These are phyloP conservation scores for Picea sitchensis DNA, from an alignment of 75 land plant species.

Conservation along the genomic window DNA sequence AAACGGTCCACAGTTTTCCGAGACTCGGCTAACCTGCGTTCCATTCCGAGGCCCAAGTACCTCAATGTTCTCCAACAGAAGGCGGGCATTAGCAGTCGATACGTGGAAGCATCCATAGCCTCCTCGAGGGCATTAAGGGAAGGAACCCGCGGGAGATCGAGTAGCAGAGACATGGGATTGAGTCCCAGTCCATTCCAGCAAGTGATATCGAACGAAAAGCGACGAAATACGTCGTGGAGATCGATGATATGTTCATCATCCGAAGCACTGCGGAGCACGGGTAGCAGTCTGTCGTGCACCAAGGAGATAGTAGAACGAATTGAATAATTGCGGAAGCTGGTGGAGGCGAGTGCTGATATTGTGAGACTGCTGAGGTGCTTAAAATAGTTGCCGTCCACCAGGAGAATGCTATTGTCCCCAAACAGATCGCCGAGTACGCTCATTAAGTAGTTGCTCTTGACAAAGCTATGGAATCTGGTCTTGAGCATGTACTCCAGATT, in stretches of 20 bases:
- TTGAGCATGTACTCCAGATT: slow-evolving; percentile 81
- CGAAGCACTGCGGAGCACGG: neutral
- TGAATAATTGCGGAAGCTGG: neutral
- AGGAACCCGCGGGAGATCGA: slow-evolving; percentile 11
- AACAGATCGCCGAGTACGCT: slow-evolving; percentile 52
- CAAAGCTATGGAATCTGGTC: slow-evolving; percentile 59
- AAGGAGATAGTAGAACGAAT: neutral
- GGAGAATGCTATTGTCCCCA: slow-evolving; percentile 74
- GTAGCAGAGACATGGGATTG: slow-evolving; percentile 16
- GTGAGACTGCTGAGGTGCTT: neutral
- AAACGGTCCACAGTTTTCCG: slow-evolving; percentile 18
- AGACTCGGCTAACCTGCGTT: slow-evolving; percentile 33
- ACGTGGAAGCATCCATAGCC: slow-evolving; percentile 34
- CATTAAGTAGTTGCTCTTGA: slow-evolving; percentile 59
- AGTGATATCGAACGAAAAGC: slow-evolving; percentile 23
- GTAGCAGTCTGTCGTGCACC: neutral
- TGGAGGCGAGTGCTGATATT: neutral
- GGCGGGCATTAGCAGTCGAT: slow-evolving; percentile 35
- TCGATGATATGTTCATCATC: slow-evolving; percentile 3
- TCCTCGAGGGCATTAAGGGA: slow-evolving; percentile 21
- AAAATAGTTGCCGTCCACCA: slow-evolving; percentile 49
- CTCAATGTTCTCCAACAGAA: slow-evolving; percentile 43
- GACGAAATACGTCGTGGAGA: slow-evolving; percentile 25
- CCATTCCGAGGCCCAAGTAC: slow-evolving; percentile 40
- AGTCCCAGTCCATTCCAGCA: slow-evolving; percentile 16